A percentile compares a stretch with the other conserved stretches of the same genome.
These are phyloP conservation scores for Aspergillus fructus DNA, from an alignment of 2,329 filamentous ascomycete species.

Conservation along the genomic window DNA sequence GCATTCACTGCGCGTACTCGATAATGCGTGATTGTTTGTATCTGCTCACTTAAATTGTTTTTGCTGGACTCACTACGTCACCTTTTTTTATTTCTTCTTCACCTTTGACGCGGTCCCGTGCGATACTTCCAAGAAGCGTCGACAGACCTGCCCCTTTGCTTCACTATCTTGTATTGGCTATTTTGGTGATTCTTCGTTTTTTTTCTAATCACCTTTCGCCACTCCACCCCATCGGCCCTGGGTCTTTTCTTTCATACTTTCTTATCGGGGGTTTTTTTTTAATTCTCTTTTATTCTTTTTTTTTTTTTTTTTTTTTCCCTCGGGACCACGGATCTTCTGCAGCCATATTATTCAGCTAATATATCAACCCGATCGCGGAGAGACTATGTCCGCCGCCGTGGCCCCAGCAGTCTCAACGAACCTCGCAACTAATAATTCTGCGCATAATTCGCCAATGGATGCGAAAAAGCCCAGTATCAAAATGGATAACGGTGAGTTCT, in stretches of 20 bases:
- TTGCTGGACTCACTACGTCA: conserved; percentile 34
- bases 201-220: conserved; percentile 19
- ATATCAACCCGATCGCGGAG: conserved; percentile 13
- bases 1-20: conserved; percentile 3
- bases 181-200: conserved; percentile 10
- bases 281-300: conserved; percentile 10
- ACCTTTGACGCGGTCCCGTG: background rate
- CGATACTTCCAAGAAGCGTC: conserved; percentile 4
- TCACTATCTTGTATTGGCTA: conserved; percentile 14
- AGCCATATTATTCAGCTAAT: conserved; percentile 18
- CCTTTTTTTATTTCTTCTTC: background rate
- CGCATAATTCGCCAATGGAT: conserved; percentile 44
- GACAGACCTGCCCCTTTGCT: background rate
- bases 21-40: conserved; percentile 13
- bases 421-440: conserved; percentile 25
- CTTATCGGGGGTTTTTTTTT: conserved; percentile 17
- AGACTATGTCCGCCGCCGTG: conserved; percentile 43
- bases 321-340: conserved; percentile 20
- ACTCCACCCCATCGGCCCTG: conserved; percentile 13
- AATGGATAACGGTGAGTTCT: conserved; percentile 40
- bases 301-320: conserved; percentile 13
- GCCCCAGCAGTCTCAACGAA: conserved; percentile 36
- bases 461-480: conserved; percentile 40
- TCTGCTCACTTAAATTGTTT: conserved; percentile 29
- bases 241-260: conserved; percentile 21